phyloP scores from a whole-genome alignment of 352 stramenopile species.

The Phytopythium boreale region DNA sequence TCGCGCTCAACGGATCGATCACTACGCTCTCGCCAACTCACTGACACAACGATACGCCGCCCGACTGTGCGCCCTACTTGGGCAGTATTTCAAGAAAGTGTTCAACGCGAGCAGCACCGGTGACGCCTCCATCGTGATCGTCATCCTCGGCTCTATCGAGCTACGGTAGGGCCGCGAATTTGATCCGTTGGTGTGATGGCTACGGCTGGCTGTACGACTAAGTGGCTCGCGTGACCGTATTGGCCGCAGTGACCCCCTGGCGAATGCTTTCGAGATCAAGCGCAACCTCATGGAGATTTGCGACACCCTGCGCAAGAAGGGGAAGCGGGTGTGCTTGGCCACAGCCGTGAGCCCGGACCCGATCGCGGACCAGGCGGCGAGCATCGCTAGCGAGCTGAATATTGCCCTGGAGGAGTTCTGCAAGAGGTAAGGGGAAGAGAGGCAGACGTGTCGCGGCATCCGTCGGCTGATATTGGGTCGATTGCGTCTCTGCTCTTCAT shows the following conservation, averaged over 20 bases:
- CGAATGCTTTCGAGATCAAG: conserved; percentile 31
- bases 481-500: background rate
- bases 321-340: conserved; percentile 73
- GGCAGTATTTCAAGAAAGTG: conserved; percentile 65
- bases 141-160: conserved; percentile 75
- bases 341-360: conserved; percentile 49
- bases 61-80: background rate
- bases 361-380: background rate
- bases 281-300: conserved; percentile 70
- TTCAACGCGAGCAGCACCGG: conserved; percentile 47
- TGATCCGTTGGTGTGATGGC: background rate
- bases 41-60: background rate
- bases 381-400: conserved; percentile 41
- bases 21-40: background rate
- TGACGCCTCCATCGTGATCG: conserved; percentile 76
- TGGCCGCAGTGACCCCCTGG: conserved; percentile 20
- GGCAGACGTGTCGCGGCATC: background rate
- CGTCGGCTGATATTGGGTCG: background rate
- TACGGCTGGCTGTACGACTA: background rate
- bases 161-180: conserved; percentile 27
- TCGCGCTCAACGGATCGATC: background rate
- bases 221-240: background rate
- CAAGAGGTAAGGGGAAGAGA: conserved; percentile 46
- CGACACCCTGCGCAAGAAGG: conserved; percentile 79
- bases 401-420: conserved; percentile 69